Conservation (phyloP, 345 rosid species). For the Leavenworthia alabamica region DNA sequence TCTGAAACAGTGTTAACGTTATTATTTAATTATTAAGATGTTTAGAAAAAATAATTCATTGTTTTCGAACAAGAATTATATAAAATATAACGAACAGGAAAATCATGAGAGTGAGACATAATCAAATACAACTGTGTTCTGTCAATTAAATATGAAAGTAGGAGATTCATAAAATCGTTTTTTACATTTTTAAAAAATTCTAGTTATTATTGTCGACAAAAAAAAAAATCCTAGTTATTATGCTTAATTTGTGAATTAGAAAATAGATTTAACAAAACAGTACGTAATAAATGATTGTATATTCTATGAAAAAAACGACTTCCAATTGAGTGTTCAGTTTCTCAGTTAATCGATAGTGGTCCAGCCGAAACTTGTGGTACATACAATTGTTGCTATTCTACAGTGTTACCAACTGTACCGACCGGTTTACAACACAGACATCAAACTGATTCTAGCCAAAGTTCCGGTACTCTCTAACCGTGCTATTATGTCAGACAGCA, state of each 20-base stretch:
- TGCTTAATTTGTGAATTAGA: not conserved
- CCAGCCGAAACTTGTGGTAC: slow-evolving; percentile 10
- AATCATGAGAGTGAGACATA: not conserved
- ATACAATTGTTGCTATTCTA: slow-evolving; percentile 1
- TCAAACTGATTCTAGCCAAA: slow-evolving; percentile 7
- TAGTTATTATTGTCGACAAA: not conserved
- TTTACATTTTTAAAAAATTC: not conserved
- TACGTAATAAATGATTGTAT: not conserved
- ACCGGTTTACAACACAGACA: slow-evolving; percentile 17
- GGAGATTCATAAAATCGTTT: not conserved
- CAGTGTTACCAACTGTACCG: not conserved
- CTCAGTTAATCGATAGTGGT: not conserved
- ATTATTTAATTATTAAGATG: too few species aligned
- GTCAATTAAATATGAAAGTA: not conserved
- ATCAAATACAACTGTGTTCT: not conserved
- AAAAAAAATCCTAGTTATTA: not conserved
- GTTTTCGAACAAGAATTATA: not conserved
- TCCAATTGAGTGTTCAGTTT: not conserved
- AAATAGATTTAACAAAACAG: not conserved
- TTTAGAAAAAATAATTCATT: not conserved
- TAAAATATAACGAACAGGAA: not conserved
- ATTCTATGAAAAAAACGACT: not conserved
- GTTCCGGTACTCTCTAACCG: slow-evolving; percentile 13
- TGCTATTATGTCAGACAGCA: not conserved
- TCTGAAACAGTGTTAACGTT: not conserved